These are phyloP conservation scores for Ceratorhiza oryzae-sativae DNA, from an alignment of 1,284 basidiomycete genomes.

Conservation along the genomic window DNA sequence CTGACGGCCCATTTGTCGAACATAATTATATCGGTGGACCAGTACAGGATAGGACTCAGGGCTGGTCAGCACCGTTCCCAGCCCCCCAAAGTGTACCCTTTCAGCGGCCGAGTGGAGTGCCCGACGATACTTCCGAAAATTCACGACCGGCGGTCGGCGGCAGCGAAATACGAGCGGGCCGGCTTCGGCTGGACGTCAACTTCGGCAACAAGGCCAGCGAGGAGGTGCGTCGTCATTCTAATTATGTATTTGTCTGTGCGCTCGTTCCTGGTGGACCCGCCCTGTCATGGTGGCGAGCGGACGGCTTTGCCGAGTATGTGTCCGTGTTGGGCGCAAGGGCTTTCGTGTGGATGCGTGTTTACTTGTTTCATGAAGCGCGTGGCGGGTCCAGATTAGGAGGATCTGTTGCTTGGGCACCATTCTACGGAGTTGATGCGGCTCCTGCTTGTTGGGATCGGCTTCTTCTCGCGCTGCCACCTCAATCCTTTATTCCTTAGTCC, in stretches of 20 bases:
- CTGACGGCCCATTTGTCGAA: conserved; percentile 13
- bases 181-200: conserved; percentile 22
- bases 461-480: conserved; percentile 28
- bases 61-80: conserved; percentile 6
- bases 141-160: not conserved
- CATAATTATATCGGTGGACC: not conserved
- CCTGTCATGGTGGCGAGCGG: conserved; percentile 10
- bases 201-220: not conserved
- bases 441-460: not conserved
- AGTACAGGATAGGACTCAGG: not conserved
- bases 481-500: conserved; percentile 27
- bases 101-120: conserved; percentile 19
- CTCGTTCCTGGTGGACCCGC: conserved; percentile 1
- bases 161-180: not conserved
- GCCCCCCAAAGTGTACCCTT: not conserved
- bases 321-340: not conserved
- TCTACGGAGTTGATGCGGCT: not conserved
- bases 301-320: not conserved
- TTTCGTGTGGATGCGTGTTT: conserved; percentile 6
- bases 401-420: not conserved
- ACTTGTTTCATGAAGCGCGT: conserved; percentile 6
- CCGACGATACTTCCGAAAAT: conserved; percentile 9
- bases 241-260: conserved; percentile 1
- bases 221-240: conserved; percentile 3
- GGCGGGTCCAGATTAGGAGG: not conserved